Evolutionary conservation across 2,329 filamentous ascomycete genomes (phyloP), one percentile per base, ranked within the genome.

Genomic region (Aspergillus awamori): DNA sequence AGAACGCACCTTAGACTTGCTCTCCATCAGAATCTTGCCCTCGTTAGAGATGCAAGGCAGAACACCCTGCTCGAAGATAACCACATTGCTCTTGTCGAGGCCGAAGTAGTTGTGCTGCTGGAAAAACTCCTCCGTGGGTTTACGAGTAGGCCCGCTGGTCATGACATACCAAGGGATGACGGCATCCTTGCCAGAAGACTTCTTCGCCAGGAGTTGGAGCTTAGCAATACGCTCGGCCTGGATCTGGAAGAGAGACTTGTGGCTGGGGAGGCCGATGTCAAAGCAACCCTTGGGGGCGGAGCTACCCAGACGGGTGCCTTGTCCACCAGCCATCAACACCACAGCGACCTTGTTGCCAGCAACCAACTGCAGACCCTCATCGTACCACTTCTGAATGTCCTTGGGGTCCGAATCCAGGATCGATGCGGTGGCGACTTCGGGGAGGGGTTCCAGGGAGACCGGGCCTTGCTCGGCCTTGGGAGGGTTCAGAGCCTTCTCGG

Each of bases 141-240:
- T 87, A 68, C 93, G 87, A 7, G 95, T 99, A 49, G 95, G 95
- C 4, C 95, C 95, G 72, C 92, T 97, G 71, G 95, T 99, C 95
- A 99, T 99, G 78, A 99, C 92, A 80, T 99, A 99, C 95, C 95
- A 99, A 11, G 95, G 95, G 45, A 98, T 88, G 33, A 89, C 83
- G 47, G 87, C 87, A 58, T 82, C 82, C 65, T 78, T 77, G 60
- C 85, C 85, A 57, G 86, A 82, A 74, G 89, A 87, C 77, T 90
- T 87, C 69, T 87, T 84, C 47, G 94, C 93, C 66, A 98, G 82
- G 71, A 88, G 80, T 80, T 98, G 91, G 8, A 96, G 81, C 82
- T 93, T 96, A 72, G 84, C 84, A 74, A 99, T 98, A 58, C 95
- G 86, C 86, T 99, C 93, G 48, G 91, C 95, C 80, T 99, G 95